Evolutionary conservation across 495 filamentous ascomycete species (phyloP).

Genomic region (Aspergillus avenaceus): DNA sequence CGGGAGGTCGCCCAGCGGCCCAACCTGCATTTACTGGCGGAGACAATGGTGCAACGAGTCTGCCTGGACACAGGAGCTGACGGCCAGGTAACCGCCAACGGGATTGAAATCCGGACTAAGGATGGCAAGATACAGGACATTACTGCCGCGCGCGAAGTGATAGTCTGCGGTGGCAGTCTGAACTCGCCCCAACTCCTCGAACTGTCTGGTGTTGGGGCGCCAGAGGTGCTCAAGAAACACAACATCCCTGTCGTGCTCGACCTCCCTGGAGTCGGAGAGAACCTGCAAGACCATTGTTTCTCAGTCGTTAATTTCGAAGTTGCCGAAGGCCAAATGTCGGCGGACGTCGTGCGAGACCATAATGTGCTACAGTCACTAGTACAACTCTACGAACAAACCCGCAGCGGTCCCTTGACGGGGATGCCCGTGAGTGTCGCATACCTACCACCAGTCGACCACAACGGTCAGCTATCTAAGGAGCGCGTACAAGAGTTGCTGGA

Average conservation of each 20-base stretch:
- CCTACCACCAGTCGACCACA: conserved; percentile 34
- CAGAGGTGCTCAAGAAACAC: conserved; percentile 19
- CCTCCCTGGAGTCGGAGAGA: conserved; percentile 39
- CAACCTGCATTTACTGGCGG: conserved; percentile 43
- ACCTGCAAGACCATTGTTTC: conserved; percentile 39
- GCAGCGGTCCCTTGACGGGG: conserved; percentile 33
- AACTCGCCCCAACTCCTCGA: conserved; percentile 54
- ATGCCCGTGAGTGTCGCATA: conserved; percentile 39
- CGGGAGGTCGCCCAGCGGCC: conserved; percentile 30
- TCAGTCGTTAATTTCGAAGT: conserved; percentile 35
- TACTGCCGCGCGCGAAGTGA: conserved; percentile 48
- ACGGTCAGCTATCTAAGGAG: conserved; percentile 23
- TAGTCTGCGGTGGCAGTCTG: conserved; percentile 50
- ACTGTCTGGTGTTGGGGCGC: conserved; percentile 52
- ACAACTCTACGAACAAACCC: conserved; percentile 29
- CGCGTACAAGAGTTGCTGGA: conserved; percentile 23
- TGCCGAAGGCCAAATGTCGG: conserved; percentile 32
- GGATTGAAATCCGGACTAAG: conserved; percentile 34
- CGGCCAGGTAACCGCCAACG: conserved; percentile 18
- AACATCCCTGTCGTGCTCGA: conserved; percentile 34
- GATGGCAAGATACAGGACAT: conserved; percentile 23
- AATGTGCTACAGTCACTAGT: conserved; percentile 28
- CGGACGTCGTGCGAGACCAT: conserved; percentile 40
- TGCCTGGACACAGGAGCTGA: conserved; percentile 17
- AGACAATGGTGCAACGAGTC: conserved; percentile 41